Evolutionary conservation across 495 filamentous ascomycete species (phyloP).

Genomic region (Penicillium argentinense): DNA sequence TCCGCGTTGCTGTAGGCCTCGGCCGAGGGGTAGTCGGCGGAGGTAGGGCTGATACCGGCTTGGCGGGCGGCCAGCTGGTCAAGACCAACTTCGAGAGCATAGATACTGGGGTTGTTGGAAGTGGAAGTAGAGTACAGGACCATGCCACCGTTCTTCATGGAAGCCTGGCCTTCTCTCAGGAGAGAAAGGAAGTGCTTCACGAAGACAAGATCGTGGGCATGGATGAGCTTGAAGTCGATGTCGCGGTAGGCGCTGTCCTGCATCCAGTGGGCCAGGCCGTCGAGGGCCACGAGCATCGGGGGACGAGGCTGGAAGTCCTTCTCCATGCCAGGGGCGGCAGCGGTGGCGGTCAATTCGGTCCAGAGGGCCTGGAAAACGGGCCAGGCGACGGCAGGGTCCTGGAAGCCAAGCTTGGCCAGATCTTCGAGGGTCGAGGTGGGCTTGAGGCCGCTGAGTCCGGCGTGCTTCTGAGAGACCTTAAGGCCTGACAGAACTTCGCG

Average conservation of each 20-base stretch:
- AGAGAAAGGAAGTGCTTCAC: conserved; percentile 72
- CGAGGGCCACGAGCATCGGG: conserved; percentile 74
- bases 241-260: conserved; percentile 69
- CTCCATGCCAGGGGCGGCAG: conserved; percentile 41
- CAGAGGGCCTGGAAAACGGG: conserved; percentile 79
- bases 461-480: conserved; percentile 58
- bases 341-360: conserved; percentile 67
- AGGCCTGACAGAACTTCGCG: conserved; percentile 58
- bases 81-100: conserved; percentile 66
- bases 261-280: conserved; percentile 82
- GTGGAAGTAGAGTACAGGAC: conserved; percentile 71
- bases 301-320: conserved; percentile 57
- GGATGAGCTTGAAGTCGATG: conserved; percentile 66
- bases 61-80: conserved; percentile 47
- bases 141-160: conserved; percentile 74
- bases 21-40: conserved; percentile 48
- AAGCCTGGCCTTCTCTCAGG: conserved; percentile 52
- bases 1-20: conserved; percentile 71
- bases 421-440: conserved; percentile 62
- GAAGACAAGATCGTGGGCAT: conserved; percentile 81
- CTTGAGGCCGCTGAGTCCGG: conserved; percentile 54
- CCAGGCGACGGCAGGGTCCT: conserved; percentile 75
- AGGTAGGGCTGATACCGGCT: conserved; percentile 30
- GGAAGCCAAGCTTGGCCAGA: conserved; percentile 67
- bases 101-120: conserved; percentile 61